A percentile compares a stretch with the other conserved stretches of the same genome.
Conservation (phyloP, 163 green algal genomes). For the Chlorella variabilis region DNA sequence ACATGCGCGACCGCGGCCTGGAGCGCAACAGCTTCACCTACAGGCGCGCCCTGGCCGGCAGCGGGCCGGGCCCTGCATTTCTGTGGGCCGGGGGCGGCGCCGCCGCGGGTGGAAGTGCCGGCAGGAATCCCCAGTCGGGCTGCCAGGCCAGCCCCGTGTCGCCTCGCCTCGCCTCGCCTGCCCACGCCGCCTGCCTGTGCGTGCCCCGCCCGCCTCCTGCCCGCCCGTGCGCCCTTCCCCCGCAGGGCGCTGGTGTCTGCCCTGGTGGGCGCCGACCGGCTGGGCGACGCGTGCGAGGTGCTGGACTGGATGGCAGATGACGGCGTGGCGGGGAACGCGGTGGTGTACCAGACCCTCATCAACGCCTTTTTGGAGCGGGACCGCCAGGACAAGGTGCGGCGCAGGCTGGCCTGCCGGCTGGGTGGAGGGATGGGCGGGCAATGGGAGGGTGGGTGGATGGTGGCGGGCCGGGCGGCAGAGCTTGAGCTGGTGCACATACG, state of each 20-base stretch:
- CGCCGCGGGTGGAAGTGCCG: too few relatives aligned
- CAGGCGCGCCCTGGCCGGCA: slow-evolving; percentile 42
- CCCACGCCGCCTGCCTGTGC: too few relatives aligned
- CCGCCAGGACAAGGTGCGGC: slow-evolving; percentile 16
- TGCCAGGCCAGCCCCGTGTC: too few relatives aligned
- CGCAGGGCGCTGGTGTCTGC: slow-evolving; percentile 18
- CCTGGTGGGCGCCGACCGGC: background rate
- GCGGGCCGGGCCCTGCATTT: too few relatives aligned
- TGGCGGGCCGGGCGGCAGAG: background rate
- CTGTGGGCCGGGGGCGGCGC: too few relatives aligned
- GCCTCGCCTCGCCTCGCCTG: too few relatives aligned
- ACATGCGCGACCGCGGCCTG: slow-evolving; percentile 71
- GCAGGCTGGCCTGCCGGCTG: too few relatives aligned
- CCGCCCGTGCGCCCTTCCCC: background rate
- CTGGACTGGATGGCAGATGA: slow-evolving; percentile 38
- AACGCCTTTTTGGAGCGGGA: slow-evolving; percentile 51
- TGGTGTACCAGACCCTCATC: slow-evolving; percentile 60
- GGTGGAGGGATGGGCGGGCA: background rate
- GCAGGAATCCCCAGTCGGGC: too few relatives aligned
- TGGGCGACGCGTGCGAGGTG: background rate
- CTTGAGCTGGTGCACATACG: background rate
- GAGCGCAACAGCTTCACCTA: slow-evolving; percentile 74
- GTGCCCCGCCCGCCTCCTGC: too few relatives aligned
- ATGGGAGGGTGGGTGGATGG: background rate
- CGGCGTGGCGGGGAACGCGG: slow-evolving; percentile 30